Evolutionary conservation across 148 eudicot genomes (phyloP).

Genomic region (Amaranthus palmeri): DNA sequence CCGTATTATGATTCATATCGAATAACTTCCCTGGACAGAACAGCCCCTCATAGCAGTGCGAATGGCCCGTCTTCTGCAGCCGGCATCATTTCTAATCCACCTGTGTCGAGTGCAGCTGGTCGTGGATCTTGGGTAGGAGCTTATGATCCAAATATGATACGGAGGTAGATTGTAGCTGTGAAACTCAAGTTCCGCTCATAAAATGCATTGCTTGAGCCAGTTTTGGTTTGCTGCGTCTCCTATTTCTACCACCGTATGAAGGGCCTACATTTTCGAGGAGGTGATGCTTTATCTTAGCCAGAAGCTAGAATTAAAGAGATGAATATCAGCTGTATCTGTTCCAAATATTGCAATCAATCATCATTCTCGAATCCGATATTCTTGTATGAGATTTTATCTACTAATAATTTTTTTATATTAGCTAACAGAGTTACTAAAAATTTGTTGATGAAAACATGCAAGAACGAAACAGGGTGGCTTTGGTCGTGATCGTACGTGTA

Average conservation of each 20-base stretch:
- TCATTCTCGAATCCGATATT: too few species aligned
- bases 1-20: constrained; percentile 44
- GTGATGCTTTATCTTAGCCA: background rate
- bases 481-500: too few species aligned
- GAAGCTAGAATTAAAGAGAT: too few species aligned
- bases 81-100: constrained; percentile 7
- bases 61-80: constrained; percentile 23
- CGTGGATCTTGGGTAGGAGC: constrained; percentile 29
- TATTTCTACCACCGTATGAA: background rate
- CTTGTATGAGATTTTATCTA: too few species aligned
- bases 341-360: too few species aligned
- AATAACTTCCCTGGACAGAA: constrained; percentile 36
- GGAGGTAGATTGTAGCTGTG: constrained; percentile 6
- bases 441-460: too few species aligned
- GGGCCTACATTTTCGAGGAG: background rate
- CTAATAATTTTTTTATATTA: too few species aligned
- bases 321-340: background rate
- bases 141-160: constrained; percentile 8
- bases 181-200: background rate
- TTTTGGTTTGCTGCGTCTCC: background rate
- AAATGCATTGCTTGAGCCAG: background rate
- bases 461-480: too few species aligned
- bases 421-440: too few species aligned
- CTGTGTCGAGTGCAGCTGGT: constrained; percentile 19
- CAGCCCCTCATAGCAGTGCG: constrained; percentile 25